Evolutionary conservation across 192 early-diverging fungal genomes (phyloP), one percentile per base, ranked within the genome.

Genomic region (Coemansia sp.): DNA sequence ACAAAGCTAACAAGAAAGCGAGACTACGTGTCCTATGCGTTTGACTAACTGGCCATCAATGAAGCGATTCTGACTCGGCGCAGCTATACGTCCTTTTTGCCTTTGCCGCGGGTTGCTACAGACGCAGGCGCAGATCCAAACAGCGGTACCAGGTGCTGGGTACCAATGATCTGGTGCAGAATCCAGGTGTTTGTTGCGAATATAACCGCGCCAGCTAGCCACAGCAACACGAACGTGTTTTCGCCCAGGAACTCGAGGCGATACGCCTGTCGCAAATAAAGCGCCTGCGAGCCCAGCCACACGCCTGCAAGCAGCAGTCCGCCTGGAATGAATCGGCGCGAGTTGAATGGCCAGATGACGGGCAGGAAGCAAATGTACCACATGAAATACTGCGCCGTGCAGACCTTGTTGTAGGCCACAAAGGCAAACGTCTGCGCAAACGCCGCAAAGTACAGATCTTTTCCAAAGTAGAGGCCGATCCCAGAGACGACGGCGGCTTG

Each of bases 301-400:
- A 78, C 51, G 1, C 54, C 58, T 6, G 91, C 38, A 21, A 89
- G 46, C 20, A 51, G 32, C 16, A 84, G 20, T 0, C 84, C 85
- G 14, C 60, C 63, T 54, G 71, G 73, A 23, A 51, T 42, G 9
- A 85, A 48, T 14, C 37, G 44, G 10, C 83, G 52, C 5, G 53
- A 49, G 26, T 69, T 83, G 25, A 59, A 79, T 11, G 88, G 92
- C 49, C 94, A 73, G 12, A 95, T 75, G 7, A 97, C 52, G 17
- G 96, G 96, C 20, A 97, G 65, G 14, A 94, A 75, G 66, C 89
- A 91, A 12, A 96, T 80, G 58, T 97, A 97, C 96, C 96, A 99
- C 91, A 99, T 95, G 63, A 99, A 99, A 54, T 99, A 98, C 88
- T 98, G 67, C 17, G 92, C 86, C 1, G 96, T 99, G 62, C 85